Percentiles rank a stretch among this genome's conserved stretches.
phyloP scores from a whole-genome alignment of 2,329 filamentous ascomycete species.

The Claviceps humidiphila region DNA sequence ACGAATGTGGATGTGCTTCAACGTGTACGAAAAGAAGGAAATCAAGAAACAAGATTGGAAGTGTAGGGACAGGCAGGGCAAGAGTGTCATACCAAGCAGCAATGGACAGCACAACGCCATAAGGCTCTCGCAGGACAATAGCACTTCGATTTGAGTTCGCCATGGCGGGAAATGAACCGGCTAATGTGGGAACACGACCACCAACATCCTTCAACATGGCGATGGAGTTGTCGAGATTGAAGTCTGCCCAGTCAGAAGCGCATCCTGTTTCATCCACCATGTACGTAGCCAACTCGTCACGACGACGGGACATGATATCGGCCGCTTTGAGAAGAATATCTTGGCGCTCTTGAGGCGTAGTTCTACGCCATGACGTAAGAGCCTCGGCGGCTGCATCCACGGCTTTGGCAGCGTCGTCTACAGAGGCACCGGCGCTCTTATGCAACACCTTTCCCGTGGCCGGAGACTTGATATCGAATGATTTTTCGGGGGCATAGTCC shows the following conservation, averaged over 20 bases:
- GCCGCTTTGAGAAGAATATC: constrained; percentile 59
- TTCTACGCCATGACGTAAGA: constrained; percentile 54
- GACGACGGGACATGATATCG: constrained; percentile 45
- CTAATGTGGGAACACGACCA: constrained; percentile 25
- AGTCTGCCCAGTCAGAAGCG: constrained; percentile 23
- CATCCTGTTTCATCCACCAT: constrained; percentile 39
- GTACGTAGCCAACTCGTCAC: constrained; percentile 46
- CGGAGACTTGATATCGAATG: constrained; percentile 46
- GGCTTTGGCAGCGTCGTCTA: constrained; percentile 40
- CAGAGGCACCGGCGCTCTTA: constrained; percentile 42
- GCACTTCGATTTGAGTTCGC: constrained; percentile 28
- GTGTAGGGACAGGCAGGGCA: neutral
- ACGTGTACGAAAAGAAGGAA: neutral
- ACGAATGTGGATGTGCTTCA: neutral
- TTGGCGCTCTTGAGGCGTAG: constrained; percentile 46
- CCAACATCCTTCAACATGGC: constrained; percentile 31
- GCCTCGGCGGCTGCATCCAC: constrained; percentile 47
- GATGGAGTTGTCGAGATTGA: constrained; percentile 24
- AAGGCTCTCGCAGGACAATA: constrained; percentile 61
- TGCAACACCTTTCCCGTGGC: constrained; percentile 37
- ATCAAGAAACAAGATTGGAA: neutral
- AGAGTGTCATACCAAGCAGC: constrained; percentile 55
- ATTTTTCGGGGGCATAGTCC: constrained; percentile 30
- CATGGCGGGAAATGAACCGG: constrained; percentile 24
- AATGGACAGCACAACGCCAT: constrained; percentile 66